Conservation (phyloP, 768 basidiomycete genomes). For the Roridomyces roridus region DNA sequence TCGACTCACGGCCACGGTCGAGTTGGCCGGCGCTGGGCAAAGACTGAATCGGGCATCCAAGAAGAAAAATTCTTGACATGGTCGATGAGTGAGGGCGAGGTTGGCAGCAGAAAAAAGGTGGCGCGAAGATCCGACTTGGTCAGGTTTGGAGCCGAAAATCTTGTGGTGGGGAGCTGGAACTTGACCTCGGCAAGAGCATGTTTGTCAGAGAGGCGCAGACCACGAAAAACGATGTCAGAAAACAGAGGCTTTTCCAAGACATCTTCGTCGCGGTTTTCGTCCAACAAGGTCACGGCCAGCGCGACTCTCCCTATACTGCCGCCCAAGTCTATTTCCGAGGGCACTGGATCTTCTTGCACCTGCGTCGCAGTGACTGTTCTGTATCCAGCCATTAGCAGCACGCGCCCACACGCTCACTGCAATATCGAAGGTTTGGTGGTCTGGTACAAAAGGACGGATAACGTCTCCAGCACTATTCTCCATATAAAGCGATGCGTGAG, state of each 20-base stretch:
- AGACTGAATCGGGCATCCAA: constrained; percentile 36
- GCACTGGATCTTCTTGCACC: background rate
- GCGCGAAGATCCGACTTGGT: constrained; percentile 41
- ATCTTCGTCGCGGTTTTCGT: constrained; percentile 10
- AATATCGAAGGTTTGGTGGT: constrained; percentile 33
- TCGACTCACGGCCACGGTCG: constrained; percentile 37
- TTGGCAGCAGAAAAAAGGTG: constrained; percentile 42
- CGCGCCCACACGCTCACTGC: constrained; percentile 34
- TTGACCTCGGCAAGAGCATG: constrained; percentile 26
- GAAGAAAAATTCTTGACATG: constrained; percentile 35
- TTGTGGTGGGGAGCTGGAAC: constrained; percentile 28
- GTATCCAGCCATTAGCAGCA: constrained; percentile 17
- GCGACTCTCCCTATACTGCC: background rate
- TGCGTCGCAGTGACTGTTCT: background rate
- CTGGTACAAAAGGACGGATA: constrained; percentile 30
- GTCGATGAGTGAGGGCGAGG: constrained; percentile 35
- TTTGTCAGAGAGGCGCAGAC: constrained; percentile 29
- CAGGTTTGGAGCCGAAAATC: constrained; percentile 26
- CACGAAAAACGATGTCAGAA: constrained; percentile 32
- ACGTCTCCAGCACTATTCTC: constrained; percentile 3
- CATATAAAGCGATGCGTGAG: constrained; percentile 9
- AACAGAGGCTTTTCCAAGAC: constrained; percentile 28
- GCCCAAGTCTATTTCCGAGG: constrained; percentile 2
- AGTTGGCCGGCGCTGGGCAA: constrained; percentile 27
- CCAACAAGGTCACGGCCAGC: background rate